A percentile compares a stretch with the other conserved stretches of the same genome.
Conservation (phyloP, 2,329 filamentous ascomycete species). For the Capronia americana region DNA sequence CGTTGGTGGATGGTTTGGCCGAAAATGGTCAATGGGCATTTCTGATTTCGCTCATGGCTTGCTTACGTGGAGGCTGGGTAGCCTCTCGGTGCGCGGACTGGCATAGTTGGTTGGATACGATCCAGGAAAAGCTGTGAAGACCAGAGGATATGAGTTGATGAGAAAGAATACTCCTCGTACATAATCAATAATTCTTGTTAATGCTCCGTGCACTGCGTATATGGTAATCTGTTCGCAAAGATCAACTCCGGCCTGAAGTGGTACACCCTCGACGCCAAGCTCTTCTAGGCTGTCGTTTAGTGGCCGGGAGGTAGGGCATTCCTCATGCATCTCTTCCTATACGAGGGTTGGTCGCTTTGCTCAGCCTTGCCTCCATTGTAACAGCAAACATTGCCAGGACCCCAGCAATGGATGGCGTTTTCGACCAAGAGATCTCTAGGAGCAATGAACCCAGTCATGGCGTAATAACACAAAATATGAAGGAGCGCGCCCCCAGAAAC, state of each 20-base stretch:
- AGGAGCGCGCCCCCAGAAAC: background rate
- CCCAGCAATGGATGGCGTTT: background rate
- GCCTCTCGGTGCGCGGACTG: background rate
- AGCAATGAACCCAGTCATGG: background rate
- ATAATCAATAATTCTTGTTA: background rate
- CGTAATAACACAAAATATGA: background rate
- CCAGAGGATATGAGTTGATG: background rate
- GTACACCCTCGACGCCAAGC: background rate
- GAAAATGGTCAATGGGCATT: slow-evolving; percentile 2
- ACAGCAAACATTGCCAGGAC: background rate
- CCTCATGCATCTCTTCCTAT: background rate
- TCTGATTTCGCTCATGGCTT: background rate
- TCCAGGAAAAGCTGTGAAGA: background rate
- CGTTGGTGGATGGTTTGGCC: slow-evolving; percentile 5
- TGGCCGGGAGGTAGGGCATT: background rate
- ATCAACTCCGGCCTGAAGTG: background rate
- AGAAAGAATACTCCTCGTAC: background rate
- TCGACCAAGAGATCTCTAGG: background rate
- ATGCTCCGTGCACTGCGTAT: background rate
- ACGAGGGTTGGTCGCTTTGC: background rate
- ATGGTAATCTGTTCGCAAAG: background rate
- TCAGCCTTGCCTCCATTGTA: background rate
- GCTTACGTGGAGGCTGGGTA: background rate
- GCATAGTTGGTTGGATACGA: background rate
- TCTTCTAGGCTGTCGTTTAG: background rate